Conservation (phyloP, 108 stramenopile species). For the Conticribra weissflogii region DNA sequence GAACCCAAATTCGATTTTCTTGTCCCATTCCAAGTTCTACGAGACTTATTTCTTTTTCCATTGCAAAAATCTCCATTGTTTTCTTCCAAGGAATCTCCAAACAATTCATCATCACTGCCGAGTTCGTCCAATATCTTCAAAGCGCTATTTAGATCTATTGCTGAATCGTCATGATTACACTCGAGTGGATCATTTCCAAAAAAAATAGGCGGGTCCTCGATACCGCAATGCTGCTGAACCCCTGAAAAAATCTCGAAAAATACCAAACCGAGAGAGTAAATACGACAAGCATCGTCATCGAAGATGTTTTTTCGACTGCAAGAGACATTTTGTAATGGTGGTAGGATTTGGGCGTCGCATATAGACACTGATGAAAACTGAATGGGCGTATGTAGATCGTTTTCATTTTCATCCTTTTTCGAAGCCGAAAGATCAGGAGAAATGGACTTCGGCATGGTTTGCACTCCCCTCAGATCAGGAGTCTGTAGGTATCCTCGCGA, state of each 20-base stretch:
- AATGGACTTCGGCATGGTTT: no score
- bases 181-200: not conserved
- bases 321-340: not conserved
- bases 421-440: no score
- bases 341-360: not conserved
- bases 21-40: not conserved
- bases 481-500: no score
- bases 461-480: no score
- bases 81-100: not conserved
- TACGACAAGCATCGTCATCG: not conserved
- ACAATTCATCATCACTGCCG: not conserved
- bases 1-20: not conserved
- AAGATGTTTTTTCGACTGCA: not conserved
- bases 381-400: no score
- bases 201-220: not conserved
- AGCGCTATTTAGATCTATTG: not conserved
- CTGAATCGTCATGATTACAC: not conserved
- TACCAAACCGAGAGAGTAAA: slow-evolving; percentile 4
- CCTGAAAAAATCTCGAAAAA: slow-evolving; percentile 10
- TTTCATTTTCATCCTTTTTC: no score
- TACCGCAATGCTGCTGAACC: no score
- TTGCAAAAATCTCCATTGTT: not conserved
- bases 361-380: not conserved
- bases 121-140: not conserved
- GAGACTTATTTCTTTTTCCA: not conserved